Base-by-base conservation (phyloP, 2,329 filamentous ascomycete genomes). In the Penicillium capsulatum region DNA sequence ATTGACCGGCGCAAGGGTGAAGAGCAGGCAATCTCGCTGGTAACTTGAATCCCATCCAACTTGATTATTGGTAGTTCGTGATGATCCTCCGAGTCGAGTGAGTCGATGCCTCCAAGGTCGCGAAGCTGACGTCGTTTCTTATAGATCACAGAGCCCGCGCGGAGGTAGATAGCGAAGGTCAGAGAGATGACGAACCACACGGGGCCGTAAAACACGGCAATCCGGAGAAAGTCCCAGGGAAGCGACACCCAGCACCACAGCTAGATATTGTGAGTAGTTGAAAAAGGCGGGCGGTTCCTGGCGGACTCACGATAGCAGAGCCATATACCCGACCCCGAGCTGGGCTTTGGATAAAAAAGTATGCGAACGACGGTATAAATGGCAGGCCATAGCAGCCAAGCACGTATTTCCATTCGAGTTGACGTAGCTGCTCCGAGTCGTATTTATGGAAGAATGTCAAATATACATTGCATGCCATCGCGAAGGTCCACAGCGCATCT, bases 391-490 rank as follows among this genome's bases (percentile, higher is more conserved):
- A 92, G 58, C 84, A 88, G 40, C 72, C 58, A 1, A 81, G 20
- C 1, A 87, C 59, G 49, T 92, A 92, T 41, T 75, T 81, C 31
- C 81, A 76, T 58, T 92, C 87, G 58, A 91, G 74, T 31, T 65
- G 71, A 8, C 79, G 79, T 10, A 92, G 68, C 36, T 76, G 74
- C 3, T 72, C 65, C 1, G 81, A 77, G 43, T 84, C 79, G 51
- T 81, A 90, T 47, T 84, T 84, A 54, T 72, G 74, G 62, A 88
- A 89, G 57, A 92, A 88, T 0, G 86, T 89, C 10, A 91, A 66
- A 60, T 87, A 87, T 36, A 92, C 86, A 58, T 92, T 94, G 51
- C 82, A 74, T 1, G 86, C 85, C 86, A 94, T 92, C 38, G 83
- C 80, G 42, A 90, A 72, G 1, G 83, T 85, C 85, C 83, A 90